A percentile compares a stretch with the other conserved stretches of the same genome.
These are phyloP conservation scores for Blastomyces parvus DNA, from an alignment of 2,329 filamentous ascomycete genomes.

Conservation along the genomic window DNA sequence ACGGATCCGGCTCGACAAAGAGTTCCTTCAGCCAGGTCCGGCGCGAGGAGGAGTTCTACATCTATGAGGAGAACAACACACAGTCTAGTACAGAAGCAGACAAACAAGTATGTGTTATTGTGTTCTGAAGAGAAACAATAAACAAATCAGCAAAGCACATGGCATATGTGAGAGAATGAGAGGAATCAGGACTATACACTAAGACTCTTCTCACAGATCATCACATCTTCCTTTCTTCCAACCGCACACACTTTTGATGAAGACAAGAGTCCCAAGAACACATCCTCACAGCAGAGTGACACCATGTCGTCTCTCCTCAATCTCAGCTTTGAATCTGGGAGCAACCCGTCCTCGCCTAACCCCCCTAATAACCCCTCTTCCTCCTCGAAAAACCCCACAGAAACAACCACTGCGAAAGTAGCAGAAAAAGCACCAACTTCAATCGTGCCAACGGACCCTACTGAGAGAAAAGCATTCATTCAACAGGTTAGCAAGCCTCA, in stretches of 20 bases:
- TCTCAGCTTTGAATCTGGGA: conserved; percentile 16
- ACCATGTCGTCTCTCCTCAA: conserved; percentile 16
- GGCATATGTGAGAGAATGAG: neutral
- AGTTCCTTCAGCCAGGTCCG: conserved; percentile 16
- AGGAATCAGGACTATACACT: neutral
- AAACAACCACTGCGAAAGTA: conserved; percentile 8
- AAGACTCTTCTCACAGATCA: neutral
- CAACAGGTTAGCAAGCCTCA: conserved; percentile 26
- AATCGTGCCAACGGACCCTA: conserved; percentile 27
- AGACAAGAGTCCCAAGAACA: neutral
- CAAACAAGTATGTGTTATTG: conserved; percentile 16
- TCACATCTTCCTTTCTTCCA: conserved; percentile 4
- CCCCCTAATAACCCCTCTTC: neutral
- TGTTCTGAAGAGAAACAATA: neutral
- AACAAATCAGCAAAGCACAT: neutral
- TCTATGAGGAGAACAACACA: conserved; percentile 17
- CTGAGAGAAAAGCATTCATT: conserved; percentile 32
- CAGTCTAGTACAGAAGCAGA: conserved; percentile 14
- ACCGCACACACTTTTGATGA: conserved; percentile 2
- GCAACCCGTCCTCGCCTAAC: conserved; percentile 17
- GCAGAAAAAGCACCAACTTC: conserved; percentile 14
- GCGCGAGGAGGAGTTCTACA: conserved; percentile 17
- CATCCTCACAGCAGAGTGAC: conserved; percentile 11
- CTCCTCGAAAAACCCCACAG: conserved; percentile 17
- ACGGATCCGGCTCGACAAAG: conserved; percentile 15